These are phyloP conservation scores for Medicago truncatula DNA, from an alignment of 306 rosid species.

Conservation along the genomic window DNA sequence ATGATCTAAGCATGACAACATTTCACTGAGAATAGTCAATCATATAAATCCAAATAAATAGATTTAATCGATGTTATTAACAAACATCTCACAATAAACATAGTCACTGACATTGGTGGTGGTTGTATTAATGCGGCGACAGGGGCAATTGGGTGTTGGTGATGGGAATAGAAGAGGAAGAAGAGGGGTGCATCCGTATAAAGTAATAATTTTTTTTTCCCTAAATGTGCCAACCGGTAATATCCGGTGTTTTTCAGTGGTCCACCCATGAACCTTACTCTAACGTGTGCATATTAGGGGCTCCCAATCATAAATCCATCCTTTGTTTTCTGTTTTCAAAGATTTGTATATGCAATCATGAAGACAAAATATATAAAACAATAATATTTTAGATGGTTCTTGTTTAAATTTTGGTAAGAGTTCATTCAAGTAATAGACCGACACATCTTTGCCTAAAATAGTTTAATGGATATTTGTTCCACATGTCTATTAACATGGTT, in stretches of 20 bases:
- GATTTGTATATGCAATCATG: background rate
- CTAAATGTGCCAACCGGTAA: too few relatives aligned
- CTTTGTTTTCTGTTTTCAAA: conserved; percentile 1
- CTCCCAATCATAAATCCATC: background rate
- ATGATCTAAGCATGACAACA: background rate
- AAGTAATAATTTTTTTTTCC: too few relatives aligned
- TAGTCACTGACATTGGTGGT: conserved; percentile 3
- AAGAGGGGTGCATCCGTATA: too few relatives aligned
- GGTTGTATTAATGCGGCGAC: too few relatives aligned
- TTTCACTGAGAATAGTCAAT: background rate
- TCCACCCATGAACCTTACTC: too few relatives aligned
- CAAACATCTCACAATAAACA: conserved; percentile 7
- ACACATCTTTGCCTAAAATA: conserved; percentile 21
- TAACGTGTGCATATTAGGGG: too few relatives aligned
- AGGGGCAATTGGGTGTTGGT: too few relatives aligned
- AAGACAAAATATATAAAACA: background rate
- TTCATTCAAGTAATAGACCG: conserved; percentile 7
- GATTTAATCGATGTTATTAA: conserved; percentile 9
- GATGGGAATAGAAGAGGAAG: too few relatives aligned
- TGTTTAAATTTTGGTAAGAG: background rate
- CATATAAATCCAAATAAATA: conserved; percentile 22
- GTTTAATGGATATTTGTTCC: conserved; percentile 7
- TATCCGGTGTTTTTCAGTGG: too few relatives aligned
- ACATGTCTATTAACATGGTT: conserved; percentile 36
- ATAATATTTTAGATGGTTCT: background rate